phyloP scores from a whole-genome alignment of 225 moss, liverwort and hornwort species.

The Climacium dendroides region DNA sequence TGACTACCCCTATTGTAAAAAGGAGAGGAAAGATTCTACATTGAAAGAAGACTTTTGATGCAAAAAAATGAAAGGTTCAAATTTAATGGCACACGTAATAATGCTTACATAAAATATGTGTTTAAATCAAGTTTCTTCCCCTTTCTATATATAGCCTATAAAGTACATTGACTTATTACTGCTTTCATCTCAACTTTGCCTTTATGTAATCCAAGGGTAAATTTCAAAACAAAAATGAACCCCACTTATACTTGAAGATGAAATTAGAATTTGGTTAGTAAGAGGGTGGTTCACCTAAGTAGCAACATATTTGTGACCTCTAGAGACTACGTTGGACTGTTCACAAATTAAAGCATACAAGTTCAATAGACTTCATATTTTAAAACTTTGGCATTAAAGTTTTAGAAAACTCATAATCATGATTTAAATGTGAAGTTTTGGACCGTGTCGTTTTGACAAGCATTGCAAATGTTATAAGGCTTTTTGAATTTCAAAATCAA shows the following conservation, averaged over 20 bases:
- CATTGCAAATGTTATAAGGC: background rate
- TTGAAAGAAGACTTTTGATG: background rate
- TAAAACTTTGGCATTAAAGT: background rate
- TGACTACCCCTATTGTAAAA: no score
- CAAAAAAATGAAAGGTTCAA: no score
- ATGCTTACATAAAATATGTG: background rate
- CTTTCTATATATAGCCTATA: background rate
- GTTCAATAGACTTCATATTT: background rate
- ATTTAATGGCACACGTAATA: no score
- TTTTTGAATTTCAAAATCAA: background rate
- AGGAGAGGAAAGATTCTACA: background rate
- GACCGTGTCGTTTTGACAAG: background rate
- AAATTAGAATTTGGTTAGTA: background rate
- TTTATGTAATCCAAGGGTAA: rapidly evolving
- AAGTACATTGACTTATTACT: background rate
- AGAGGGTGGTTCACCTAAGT: background rate
- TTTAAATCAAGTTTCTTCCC: rapidly evolving
- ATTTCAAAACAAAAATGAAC: background rate
- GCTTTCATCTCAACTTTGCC: background rate
- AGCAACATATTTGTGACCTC: background rate
- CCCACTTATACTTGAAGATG: rapidly evolving
- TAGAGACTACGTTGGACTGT: background rate
- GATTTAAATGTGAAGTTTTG: background rate
- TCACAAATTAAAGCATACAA: background rate
- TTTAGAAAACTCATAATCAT: background rate